Conservation (phyloP, 2,329 filamentous ascomycete species). For the Sporothrix brasiliensis region DNA sequence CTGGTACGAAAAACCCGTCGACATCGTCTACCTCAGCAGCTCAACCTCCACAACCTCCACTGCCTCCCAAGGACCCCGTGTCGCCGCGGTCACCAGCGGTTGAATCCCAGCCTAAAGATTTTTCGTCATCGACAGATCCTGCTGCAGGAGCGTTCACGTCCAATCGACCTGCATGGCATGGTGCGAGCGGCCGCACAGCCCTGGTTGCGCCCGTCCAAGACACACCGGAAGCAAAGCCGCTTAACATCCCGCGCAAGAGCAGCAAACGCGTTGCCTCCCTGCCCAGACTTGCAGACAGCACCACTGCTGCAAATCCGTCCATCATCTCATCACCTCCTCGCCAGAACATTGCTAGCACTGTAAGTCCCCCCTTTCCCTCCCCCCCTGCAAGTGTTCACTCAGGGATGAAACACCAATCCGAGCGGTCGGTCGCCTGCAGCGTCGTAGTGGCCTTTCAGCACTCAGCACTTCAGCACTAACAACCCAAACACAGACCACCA, state of each 20-base stretch:
- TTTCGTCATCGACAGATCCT: slow-evolving; percentile 38
- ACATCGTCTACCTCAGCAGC: neutral
- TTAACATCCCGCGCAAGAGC: slow-evolving; percentile 58
- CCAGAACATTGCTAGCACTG: slow-evolving; percentile 27
- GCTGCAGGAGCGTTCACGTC: slow-evolving; percentile 45
- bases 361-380: slow-evolving; percentile 38
- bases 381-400: slow-evolving; percentile 40
- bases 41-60: slow-evolving; percentile 1
- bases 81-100: slow-evolving; percentile 1
- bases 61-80: neutral
- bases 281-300: slow-evolving; percentile 35
- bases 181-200: slow-evolving; percentile 68
- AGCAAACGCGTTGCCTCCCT: slow-evolving; percentile 46
- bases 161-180: slow-evolving; percentile 67
- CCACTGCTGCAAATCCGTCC: slow-evolving; percentile 19
- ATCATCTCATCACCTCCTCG: slow-evolving; percentile 18
- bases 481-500: slow-evolving; percentile 36
- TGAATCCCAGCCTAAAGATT: slow-evolving; percentile 4
- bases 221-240: slow-evolving; percentile 57
- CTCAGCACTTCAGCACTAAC: slow-evolving; percentile 32
- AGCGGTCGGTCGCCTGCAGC: slow-evolving; percentile 43
- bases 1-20: slow-evolving; percentile 34
- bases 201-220: slow-evolving; percentile 68
- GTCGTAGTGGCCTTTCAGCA: slow-evolving; percentile 25
- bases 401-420: slow-evolving; percentile 40